These are phyloP conservation scores for Kazachstania sp. DNA, from an alignment of 1,139 yeast genomes.

Conservation along the genomic window DNA sequence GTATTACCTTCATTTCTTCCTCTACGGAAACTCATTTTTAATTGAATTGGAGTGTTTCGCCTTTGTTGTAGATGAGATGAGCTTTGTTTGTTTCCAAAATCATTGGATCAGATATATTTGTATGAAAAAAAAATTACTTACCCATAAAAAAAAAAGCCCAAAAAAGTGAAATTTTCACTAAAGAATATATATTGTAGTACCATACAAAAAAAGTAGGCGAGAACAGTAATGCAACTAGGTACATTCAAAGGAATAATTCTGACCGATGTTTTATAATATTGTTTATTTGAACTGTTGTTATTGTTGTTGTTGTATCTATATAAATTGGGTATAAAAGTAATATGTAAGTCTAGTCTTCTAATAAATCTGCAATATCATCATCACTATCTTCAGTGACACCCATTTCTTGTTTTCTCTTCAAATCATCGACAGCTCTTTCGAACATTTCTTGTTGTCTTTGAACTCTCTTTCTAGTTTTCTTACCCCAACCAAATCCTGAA, in stretches of 20 bases:
- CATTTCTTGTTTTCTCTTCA: constrained; percentile 37
- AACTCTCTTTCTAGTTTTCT: constrained; percentile 52
- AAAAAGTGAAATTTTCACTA: too few relatives aligned
- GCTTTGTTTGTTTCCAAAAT: too few relatives aligned
- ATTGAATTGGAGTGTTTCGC: not conserved
- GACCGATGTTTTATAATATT: too few relatives aligned
- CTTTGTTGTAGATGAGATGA: not conserved
- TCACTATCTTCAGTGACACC: constrained; percentile 49
- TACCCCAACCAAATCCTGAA: constrained; percentile 67
- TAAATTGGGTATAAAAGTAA: not conserved
- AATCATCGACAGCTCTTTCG: constrained; percentile 40
- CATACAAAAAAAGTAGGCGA: too few relatives aligned
- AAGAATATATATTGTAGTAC: too few relatives aligned
- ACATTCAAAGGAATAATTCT: too few relatives aligned
- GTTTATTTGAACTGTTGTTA: too few relatives aligned
- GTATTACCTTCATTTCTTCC: constrained; percentile 30
- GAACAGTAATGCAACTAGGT: too few relatives aligned
- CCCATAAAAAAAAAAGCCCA: too few relatives aligned
- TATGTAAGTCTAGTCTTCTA: constrained; percentile 39
- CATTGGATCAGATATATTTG: too few relatives aligned
- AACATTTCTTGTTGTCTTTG: constrained; percentile 47
- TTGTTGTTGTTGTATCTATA: not conserved
- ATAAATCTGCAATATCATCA: constrained; percentile 55
- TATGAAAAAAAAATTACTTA: too few relatives aligned
- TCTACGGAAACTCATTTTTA: constrained; percentile 37